These are phyloP conservation scores for Sarocladium strictum DNA, from an alignment of 2,329 filamentous ascomycete species.

Conservation along the genomic window DNA sequence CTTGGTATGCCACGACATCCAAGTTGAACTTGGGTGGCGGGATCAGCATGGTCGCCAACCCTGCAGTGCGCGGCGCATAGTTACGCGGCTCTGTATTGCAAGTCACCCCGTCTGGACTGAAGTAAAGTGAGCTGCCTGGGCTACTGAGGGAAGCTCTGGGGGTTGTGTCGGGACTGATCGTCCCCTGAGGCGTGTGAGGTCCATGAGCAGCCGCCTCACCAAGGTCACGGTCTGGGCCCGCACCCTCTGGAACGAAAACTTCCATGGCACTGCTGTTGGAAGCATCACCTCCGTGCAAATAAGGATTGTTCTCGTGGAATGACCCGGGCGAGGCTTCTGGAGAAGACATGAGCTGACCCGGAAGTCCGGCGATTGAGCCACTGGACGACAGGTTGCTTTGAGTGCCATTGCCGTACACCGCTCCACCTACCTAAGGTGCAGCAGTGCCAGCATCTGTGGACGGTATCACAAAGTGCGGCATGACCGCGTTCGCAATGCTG, in stretches of 20 bases:
- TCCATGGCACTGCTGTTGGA: background rate
- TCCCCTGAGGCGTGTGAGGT: background rate
- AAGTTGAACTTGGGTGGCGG: slow-evolving; percentile 32
- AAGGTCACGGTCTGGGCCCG: no score
- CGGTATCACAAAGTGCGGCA: background rate
- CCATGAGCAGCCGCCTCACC: background rate
- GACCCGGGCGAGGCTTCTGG: background rate
- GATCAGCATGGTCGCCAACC: slow-evolving; percentile 17
- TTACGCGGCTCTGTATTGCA: slow-evolving; percentile 32
- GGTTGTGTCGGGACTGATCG: background rate
- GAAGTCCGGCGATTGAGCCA: background rate
- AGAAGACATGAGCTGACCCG: background rate
- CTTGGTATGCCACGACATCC: slow-evolving; percentile 11
- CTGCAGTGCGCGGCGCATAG: slow-evolving; percentile 31
- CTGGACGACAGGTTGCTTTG: background rate
- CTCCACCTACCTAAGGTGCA: slow-evolving; percentile 9
- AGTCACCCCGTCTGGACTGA: slow-evolving; percentile 6
- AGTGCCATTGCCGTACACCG: background rate
- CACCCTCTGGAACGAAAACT: background rate
- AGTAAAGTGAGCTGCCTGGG: background rate
- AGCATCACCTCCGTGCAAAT: background rate
- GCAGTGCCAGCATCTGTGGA: background rate
- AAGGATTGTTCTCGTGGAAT: background rate
- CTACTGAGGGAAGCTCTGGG: background rate
- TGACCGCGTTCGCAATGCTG: background rate